Evolutionary conservation across 768 basidiomycete genomes (phyloP), one percentile per base, ranked within the genome.

Genomic region (Serendipita sp.): DNA sequence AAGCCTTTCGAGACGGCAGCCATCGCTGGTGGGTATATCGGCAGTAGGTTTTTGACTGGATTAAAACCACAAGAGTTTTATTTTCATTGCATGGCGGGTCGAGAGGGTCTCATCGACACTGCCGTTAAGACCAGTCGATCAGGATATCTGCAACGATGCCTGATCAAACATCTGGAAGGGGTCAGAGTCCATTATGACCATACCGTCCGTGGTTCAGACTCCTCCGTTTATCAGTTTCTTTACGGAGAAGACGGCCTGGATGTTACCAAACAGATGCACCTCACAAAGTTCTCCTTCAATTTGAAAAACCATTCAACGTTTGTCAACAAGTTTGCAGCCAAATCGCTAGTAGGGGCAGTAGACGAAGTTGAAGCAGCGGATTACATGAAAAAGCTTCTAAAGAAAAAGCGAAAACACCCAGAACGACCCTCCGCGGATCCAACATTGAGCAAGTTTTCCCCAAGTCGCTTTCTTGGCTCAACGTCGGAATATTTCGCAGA

Each of bases 21-120:
- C 3, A 92, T 97, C 67, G 95, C 96, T 11, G 96, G 96, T 71
- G 96, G 96, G 5, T 99, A 95, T 73, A 90, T 99, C 53, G 93
- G 91, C 13, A 96, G 95, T 73, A 92, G 96, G 41, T 99, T 99
- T 81, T 82, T 99, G 78, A 98, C 96, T 4, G 96, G 96, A 64
- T 85, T 99, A 73, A 90, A 88, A 70, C 96, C 96, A 0, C 96
- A 99, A 73, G 96, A 99, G 74, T 99, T 97, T 76, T 99, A 96
- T 78, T 99, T 99, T 81, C 96, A 99, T 76, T 98, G 96, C 73
- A 99, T 99, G 96, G 96, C 96, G 65, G 96, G 96, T 63, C 84
- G 96, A 69, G 96, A 99, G 78, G 96, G 96, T 71, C 81, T 99
- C 45, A 99, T 99, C 71, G 96, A 99, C 72, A 99, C 96, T 3